Conservation (phyloP, 2,329 filamentous ascomycete genomes). For the Claviceps fusiformis region DNA sequence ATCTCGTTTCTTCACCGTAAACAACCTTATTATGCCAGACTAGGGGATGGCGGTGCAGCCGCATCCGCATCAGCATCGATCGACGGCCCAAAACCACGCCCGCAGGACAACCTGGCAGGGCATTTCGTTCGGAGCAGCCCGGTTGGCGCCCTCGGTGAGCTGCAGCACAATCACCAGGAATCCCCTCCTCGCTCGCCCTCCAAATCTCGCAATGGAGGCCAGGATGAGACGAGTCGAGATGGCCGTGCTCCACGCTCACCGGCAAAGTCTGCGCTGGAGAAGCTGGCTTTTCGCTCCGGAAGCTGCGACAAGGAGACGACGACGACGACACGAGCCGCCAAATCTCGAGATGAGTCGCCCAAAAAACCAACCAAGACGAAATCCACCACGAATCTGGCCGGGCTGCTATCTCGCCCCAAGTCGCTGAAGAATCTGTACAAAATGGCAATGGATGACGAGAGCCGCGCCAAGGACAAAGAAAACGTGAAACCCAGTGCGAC, state of each 20-base stretch:
- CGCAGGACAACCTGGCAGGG: slow-evolving; percentile 17
- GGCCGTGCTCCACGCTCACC: slow-evolving; percentile 1
- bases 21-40: slow-evolving; percentile 31
- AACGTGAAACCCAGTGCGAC: slow-evolving; percentile 49
- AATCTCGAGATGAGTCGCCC: slow-evolving; percentile 33
- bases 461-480: slow-evolving; percentile 59
- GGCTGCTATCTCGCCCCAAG: slow-evolving; percentile 60
- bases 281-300: slow-evolving; percentile 30
- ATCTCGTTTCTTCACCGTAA: slow-evolving; percentile 36
- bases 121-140: slow-evolving; percentile 24
- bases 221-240: slow-evolving; percentile 12
- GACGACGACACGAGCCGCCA: slow-evolving; percentile 18
- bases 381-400: slow-evolving; percentile 69
- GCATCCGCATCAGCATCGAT: neutral
- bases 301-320: slow-evolving; percentile 21
- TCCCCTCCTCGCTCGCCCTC: slow-evolving; percentile 24
- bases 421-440: slow-evolving; percentile 55
- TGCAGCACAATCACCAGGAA: slow-evolving; percentile 41
- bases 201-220: slow-evolving; percentile 21
- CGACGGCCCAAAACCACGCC: neutral
- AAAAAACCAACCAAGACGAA: slow-evolving; percentile 65
- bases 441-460: slow-evolving; percentile 36
- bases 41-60: slow-evolving; percentile 9
- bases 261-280: slow-evolving; percentile 18
- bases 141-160: slow-evolving; percentile 39